These are phyloP conservation scores for Hemerocallis citrina DNA, from an alignment of 106 monocot species.

Conservation along the genomic window DNA sequence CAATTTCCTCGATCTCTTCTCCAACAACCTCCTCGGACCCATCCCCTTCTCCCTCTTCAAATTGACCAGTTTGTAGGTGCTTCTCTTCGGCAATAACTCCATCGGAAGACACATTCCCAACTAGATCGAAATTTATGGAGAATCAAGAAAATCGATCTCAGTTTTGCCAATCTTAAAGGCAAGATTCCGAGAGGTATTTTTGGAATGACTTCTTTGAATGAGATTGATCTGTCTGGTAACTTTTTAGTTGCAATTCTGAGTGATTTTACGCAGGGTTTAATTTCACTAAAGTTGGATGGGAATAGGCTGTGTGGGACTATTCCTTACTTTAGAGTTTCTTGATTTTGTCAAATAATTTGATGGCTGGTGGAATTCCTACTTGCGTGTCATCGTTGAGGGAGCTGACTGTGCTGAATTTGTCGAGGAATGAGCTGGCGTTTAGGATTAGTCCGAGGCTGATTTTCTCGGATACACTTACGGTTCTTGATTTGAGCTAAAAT, in stretches of 20 bases:
- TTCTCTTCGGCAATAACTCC: constrained; percentile 19
- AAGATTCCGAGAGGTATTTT: constrained; percentile 16
- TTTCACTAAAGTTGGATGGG: constrained; percentile 19
- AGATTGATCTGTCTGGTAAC: constrained; percentile 37
- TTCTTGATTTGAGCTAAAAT: constrained; percentile 68
- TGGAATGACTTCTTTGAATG: constrained; percentile 8
- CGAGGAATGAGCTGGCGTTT: constrained; percentile 40
- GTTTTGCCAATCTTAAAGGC: constrained; percentile 10
- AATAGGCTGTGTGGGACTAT: constrained; percentile 45
- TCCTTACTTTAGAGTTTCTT: constrained; percentile 38
- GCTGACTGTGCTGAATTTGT: constrained; percentile 50
- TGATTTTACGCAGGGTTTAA: constrained; percentile 24
- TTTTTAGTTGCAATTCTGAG: constrained; percentile 5
- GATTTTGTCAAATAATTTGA: constrained; percentile 40
- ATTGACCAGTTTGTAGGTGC: constrained; percentile 14
- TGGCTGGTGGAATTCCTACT: constrained; percentile 59
- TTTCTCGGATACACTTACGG: constrained; percentile 44
- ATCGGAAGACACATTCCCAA: constrained; percentile 6
- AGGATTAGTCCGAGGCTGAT: constrained; percentile 50
- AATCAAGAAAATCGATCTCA: constrained; percentile 17
- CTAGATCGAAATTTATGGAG: constrained; percentile 12
- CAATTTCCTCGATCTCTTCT: constrained; percentile 19
- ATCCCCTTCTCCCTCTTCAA: constrained; percentile 8
- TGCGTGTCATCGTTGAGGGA: constrained; percentile 39
- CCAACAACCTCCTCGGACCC: constrained; percentile 19